Evolutionary conservation across 768 basidiomycete species (phyloP).

Genomic region (Suillus clintonianus): DNA sequence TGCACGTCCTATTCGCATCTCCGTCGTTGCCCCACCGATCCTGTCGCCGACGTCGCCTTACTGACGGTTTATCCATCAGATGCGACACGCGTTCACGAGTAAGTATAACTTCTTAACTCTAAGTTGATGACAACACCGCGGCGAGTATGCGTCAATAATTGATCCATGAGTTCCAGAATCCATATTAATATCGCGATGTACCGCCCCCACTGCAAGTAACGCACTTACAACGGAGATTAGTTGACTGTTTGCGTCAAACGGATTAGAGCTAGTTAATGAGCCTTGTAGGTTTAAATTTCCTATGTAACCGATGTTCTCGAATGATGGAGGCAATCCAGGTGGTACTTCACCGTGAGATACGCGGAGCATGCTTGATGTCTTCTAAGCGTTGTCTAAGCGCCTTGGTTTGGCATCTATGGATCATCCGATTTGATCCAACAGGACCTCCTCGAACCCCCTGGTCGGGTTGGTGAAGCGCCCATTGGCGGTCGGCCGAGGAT

Average conservation of each 20-base stretch:
- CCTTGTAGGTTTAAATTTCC: not conserved
- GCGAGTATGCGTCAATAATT: not conserved
- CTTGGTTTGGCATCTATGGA: not conserved
- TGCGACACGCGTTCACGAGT: not conserved
- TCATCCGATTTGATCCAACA: not conserved
- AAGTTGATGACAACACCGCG: not conserved
- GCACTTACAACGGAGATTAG: not conserved
- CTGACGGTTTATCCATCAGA: not conserved
- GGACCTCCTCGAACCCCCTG: not conserved
- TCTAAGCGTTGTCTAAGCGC: not conserved
- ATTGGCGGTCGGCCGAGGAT: not conserved
- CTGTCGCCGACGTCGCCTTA: not conserved
- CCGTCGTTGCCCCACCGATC: not conserved
- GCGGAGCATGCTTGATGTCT: not conserved
- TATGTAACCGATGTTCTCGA: not conserved
- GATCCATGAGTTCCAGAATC: not conserved
- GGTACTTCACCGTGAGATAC: not conserved
- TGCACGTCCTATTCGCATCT: not conserved
- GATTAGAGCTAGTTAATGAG: not conserved
- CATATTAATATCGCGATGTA: not conserved
- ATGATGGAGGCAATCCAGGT: not conserved
- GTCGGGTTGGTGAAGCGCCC: not conserved
- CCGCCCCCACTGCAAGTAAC: not conserved
- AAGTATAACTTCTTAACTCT: not conserved
- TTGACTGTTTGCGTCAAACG: not conserved